phyloP scores from a whole-genome alignment of 495 filamentous ascomycete genomes.

The Aspergillus sclerotioniger region DNA sequence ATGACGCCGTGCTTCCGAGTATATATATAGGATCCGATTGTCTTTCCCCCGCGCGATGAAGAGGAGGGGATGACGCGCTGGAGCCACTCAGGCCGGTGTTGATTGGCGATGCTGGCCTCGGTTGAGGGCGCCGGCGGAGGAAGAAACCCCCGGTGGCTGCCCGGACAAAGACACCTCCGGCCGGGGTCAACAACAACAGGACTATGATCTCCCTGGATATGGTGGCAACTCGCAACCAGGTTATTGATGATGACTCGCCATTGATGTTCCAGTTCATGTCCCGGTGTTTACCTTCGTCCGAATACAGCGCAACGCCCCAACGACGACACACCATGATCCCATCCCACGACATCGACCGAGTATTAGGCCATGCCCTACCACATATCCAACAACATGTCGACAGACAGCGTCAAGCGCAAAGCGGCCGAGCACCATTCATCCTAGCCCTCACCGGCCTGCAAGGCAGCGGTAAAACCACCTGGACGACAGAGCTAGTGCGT shows the following conservation, averaged over 20 bases:
- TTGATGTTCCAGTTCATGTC: no score
- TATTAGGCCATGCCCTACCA: background rate
- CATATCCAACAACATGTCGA: background rate
- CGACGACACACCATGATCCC: background rate
- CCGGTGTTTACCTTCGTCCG: no score
- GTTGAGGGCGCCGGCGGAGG: no score
- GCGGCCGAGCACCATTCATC: background rate
- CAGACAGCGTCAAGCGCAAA: background rate
- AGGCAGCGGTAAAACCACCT: slow-evolving; percentile 2
- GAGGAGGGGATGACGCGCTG: background rate
- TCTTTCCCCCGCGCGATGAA: no score
- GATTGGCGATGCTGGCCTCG: no score
- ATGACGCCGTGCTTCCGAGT: background rate
- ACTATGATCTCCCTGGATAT: no score
- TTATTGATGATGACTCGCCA: no score
- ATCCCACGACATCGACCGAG: background rate
- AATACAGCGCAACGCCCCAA: no score
- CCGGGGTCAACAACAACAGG: no score
- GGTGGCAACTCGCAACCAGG: no score
- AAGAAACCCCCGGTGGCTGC: no score
- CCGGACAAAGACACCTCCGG: no score
- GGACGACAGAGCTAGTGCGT: background rate
- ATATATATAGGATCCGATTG: background rate
- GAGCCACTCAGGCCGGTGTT: background rate
- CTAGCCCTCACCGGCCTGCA: background rate